Base-by-base conservation (phyloP, 225 moss, liverwort and hornwort genomes). In the Climacium dendroides region DNA sequence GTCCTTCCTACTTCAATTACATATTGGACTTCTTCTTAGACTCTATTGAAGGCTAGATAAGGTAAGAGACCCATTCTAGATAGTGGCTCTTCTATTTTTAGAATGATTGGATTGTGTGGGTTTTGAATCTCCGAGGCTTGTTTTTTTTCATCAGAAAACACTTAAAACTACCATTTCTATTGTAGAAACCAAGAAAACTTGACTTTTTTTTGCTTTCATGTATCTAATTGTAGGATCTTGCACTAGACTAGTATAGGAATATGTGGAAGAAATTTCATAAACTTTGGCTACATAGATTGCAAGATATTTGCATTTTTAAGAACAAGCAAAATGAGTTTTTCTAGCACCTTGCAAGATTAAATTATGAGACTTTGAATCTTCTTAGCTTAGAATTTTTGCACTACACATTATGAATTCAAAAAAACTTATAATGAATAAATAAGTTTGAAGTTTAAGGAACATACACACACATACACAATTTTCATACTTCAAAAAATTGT, bases 241-340 rank as follows among this genome's bases (percentile, higher is more conserved):
- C 43, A 28, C 1, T 16, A 10, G 0, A 73, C 9, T 17, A 11
- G 18, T 29, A 6, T 16, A 2, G 10, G 1, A 29, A 47, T 73
- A 11, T 6, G 10, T 6, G 6, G 2, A 18, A 29, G 10, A 73
- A 29, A 45, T 29, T 47, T 72, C 4, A 43, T 2, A 28, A 41
- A 9, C 9, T 26, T 73, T 47, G 29, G 18, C 18, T 0, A 1
- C 0, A 0, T 16, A 29, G 6, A 29, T 29, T 73, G 10, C 4
- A 73, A 47, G 29, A 47, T 47, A 29, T 73, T 28, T 73, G 11
- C 0, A 0, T 29, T 47, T 2, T n/a, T n/a, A n/a, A 0, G 11
- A 73, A 29, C 6, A 2, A 47, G 47, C 4, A 45, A 28, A 71
- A 28, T 0, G 0, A 45, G 6, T 5, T 10, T 28, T 10, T 16